Evolutionary conservation across 2,329 filamentous ascomycete genomes (phyloP).

Genomic region (Colletotrichum truncatum): DNA sequence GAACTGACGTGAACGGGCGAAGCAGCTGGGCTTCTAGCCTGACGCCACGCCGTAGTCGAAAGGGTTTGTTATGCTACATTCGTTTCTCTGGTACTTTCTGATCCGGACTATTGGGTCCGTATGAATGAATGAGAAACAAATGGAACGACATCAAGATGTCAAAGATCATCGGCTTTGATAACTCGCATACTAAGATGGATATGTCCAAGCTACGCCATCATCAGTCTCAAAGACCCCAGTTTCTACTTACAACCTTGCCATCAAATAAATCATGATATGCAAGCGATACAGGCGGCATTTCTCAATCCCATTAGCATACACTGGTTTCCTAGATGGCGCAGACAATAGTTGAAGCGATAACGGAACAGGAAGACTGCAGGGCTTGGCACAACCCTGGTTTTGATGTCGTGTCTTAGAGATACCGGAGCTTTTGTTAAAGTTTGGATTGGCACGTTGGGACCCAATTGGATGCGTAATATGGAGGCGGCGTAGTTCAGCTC

Average conservation of each 20-base stretch:
- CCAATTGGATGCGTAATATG: constrained; percentile 3
- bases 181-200: too few species aligned
- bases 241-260: too few species aligned
- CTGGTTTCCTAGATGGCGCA: background rate
- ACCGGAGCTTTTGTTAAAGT: background rate
- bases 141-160: background rate
- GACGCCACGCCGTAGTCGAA: constrained; percentile 12
- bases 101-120: background rate
- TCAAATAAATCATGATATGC: background rate
- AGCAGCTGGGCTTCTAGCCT: constrained; percentile 11
- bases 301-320: background rate
- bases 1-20: constrained; percentile 1
- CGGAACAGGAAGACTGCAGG: background rate
- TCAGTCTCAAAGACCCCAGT: too few species aligned
- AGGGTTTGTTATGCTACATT: constrained; percentile 3
- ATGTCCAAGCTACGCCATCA: too few species aligned
- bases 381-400: background rate
- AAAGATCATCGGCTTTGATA: background rate
- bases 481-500: constrained; percentile 2
- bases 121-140: background rate
- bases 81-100: background rate
- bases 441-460: background rate
- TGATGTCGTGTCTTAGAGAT: background rate
- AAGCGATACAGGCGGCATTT: background rate
- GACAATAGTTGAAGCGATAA: background rate